Conservation (phyloP, 345 rosid genomes). For the Laguncularia racemosa region DNA sequence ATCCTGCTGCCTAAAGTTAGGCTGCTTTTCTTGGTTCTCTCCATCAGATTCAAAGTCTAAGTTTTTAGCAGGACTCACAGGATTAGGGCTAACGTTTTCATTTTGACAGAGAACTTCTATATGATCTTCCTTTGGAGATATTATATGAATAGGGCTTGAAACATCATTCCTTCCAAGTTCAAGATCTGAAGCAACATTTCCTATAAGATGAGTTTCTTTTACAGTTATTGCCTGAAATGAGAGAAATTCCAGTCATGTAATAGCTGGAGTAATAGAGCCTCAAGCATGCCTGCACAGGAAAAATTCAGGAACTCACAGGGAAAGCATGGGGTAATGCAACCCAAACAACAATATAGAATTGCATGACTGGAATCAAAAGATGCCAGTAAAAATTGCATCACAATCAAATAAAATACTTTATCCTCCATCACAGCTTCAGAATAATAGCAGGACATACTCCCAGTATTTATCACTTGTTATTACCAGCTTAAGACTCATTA, state of each 20-base stretch:
- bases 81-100: slow-evolving; percentile 8
- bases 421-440: too few relatives aligned
- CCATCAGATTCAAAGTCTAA: slow-evolving; percentile 11
- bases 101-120: slow-evolving; percentile 12
- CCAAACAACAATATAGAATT: too few relatives aligned
- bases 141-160: slow-evolving; percentile 46
- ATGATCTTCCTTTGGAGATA: slow-evolving; percentile 47
- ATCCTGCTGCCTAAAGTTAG: slow-evolving; percentile 14
- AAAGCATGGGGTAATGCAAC: too few relatives aligned
- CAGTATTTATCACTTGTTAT: too few relatives aligned
- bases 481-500: too few relatives aligned
- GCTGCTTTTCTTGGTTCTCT: slow-evolving; percentile 10
- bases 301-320: background rate
- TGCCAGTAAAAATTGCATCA: too few relatives aligned
- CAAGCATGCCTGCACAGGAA: background rate
- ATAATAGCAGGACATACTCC: too few relatives aligned
- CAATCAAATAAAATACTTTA: too few relatives aligned
- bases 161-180: slow-evolving; percentile 29
- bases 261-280: background rate
- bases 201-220: slow-evolving; percentile 72
- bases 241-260: slow-evolving; percentile 12
- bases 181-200: slow-evolving; percentile 53
- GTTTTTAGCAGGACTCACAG: slow-evolving; percentile 10
- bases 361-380: too few relatives aligned
- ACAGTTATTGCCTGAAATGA: slow-evolving; percentile 69